A percentile compares a stretch with the other conserved stretches of the same genome.
Evolutionary conservation across 495 filamentous ascomycete species (phyloP).

Genomic region (Xylaria venustula): DNA sequence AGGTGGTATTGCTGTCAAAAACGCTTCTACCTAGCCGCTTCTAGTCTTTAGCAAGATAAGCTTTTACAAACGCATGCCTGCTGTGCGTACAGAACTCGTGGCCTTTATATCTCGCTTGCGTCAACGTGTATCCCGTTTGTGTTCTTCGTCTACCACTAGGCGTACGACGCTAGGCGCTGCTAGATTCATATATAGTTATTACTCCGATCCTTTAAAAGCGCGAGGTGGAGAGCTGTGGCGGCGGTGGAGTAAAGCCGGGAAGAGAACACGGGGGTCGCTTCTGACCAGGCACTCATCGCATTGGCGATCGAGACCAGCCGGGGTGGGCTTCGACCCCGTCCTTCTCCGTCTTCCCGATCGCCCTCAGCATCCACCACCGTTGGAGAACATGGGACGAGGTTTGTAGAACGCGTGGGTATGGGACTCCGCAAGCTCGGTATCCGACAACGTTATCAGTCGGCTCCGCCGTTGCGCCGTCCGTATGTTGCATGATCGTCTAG

Average conservation of each 20-base stretch:
- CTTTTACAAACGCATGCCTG: background rate
- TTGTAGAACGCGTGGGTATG: background rate
- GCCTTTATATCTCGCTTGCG: background rate
- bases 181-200: background rate
- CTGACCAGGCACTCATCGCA: background rate
- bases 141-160: background rate
- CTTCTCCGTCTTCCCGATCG: background rate
- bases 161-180: background rate
- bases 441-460: background rate
- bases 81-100: background rate
- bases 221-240: background rate
- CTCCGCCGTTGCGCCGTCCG: too few species aligned
- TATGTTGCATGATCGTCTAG: too few species aligned
- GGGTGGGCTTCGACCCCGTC: background rate
- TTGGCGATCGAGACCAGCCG: background rate
- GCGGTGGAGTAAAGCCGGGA: background rate
- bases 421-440: background rate
- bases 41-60: background rate
- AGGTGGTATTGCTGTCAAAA: background rate
- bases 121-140: background rate
- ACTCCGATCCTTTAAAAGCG: background rate
- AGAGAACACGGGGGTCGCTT: background rate
- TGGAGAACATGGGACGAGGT: background rate
- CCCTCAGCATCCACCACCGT: too few species aligned
- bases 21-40: background rate